Evolutionary conservation across 2,329 filamentous ascomycete genomes (phyloP).

Genomic region (Fusarium sp.): DNA sequence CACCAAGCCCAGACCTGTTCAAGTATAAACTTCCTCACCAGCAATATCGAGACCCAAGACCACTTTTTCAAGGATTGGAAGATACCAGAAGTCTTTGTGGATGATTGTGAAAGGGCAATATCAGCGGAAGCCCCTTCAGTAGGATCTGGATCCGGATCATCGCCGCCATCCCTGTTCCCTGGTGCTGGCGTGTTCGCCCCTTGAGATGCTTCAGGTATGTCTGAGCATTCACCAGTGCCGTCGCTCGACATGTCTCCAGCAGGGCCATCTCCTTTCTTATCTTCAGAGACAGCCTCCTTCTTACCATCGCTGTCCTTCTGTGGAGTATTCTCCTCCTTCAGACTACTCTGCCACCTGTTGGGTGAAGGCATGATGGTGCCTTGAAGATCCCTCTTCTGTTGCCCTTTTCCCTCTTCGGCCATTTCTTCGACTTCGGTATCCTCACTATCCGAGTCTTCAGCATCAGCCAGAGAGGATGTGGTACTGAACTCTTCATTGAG

Average conservation of each 20-base stretch:
- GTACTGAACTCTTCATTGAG: slow-evolving; percentile 3
- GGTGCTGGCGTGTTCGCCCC: background rate
- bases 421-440: background rate
- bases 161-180: background rate
- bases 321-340: background rate
- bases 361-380: background rate
- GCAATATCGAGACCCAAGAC: background rate
- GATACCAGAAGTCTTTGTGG: background rate
- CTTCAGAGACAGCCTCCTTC: background rate
- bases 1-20: background rate
- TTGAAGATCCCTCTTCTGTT: background rate
- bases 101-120: background rate
- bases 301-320: background rate
- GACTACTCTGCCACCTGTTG: background rate
- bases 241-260: background rate
- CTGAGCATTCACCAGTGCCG: background rate
- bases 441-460: background rate
- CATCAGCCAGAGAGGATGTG: background rate
- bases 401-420: background rate
- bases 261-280: background rate
- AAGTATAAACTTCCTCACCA: background rate
- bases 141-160: background rate
- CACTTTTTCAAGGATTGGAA: background rate
- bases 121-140: background rate
- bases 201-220: background rate